Percentiles rank a stretch among this genome's conserved stretches.
phyloP scores from a whole-genome alignment of 306 rosid genomes.

The Vigna mungo region DNA sequence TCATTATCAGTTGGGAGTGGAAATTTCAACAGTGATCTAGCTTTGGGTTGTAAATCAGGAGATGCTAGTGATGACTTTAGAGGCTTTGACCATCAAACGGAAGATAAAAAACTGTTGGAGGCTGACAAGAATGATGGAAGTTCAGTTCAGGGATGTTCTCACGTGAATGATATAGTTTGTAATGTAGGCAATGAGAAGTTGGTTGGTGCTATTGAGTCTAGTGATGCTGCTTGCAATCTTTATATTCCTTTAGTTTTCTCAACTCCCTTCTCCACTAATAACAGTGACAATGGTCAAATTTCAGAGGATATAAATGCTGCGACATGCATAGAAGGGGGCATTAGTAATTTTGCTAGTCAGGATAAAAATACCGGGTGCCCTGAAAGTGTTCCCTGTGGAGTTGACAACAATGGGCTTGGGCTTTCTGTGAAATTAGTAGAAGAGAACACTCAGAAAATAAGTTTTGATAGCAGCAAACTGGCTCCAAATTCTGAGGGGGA shows the following conservation, averaged over 20 bases:
- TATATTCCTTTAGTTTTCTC: conserved; percentile 41
- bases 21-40: conserved; percentile 42
- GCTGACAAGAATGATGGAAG: conserved; percentile 44
- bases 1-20: conserved; percentile 46
- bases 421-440: conserved; percentile 38
- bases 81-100: conserved; percentile 37
- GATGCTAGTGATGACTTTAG: conserved; percentile 40
- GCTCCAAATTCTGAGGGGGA: conserved; percentile 47
- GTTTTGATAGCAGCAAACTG: conserved; percentile 45
- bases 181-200: conserved; percentile 40
- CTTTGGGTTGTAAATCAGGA: conserved; percentile 42
- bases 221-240: conserved; percentile 43
- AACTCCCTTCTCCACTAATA: conserved; percentile 39
- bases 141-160: conserved; percentile 46
- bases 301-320: conserved; percentile 48
- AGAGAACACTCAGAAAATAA: conserved; percentile 40
- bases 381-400: conserved; percentile 41
- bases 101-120: conserved; percentile 43
- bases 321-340: conserved; percentile 40
- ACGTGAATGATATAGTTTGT: conserved; percentile 39
- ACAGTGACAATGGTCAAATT: conserved; percentile 37
- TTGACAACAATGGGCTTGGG: conserved; percentile 38
- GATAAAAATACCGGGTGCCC: conserved; percentile 38
- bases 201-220: conserved; percentile 41
- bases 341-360: conserved; percentile 40